phyloP scores from a whole-genome alignment of 495 filamentous ascomycete genomes.

The Saxispiralis lemnorum region DNA sequence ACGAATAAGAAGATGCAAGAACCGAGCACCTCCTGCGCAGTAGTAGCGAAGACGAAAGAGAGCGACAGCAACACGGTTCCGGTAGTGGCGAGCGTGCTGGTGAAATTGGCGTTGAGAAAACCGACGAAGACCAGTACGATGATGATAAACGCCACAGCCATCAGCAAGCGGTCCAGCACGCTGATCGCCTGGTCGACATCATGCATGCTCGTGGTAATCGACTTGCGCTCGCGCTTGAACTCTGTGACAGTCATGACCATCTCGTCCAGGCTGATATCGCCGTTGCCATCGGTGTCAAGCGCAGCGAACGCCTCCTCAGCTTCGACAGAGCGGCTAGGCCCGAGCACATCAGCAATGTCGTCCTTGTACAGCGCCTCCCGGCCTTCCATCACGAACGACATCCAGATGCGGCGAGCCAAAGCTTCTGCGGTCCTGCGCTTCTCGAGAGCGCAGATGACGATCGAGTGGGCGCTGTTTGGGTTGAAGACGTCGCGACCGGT shows the following conservation, averaged over 20 bases:
- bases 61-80: slow-evolving; percentile 86
- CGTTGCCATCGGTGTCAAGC: slow-evolving; percentile 76
- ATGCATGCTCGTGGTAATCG: slow-evolving; percentile 80
- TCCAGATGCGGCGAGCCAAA: slow-evolving; percentile 82
- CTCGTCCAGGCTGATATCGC: slow-evolving; percentile 85
- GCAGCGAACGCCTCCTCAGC: slow-evolving; percentile 67
- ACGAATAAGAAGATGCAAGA: slow-evolving; percentile 97
- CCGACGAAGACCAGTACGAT: slow-evolving; percentile 76
- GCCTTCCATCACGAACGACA: slow-evolving; percentile 91
- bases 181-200: slow-evolving; percentile 90
- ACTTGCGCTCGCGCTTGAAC: slow-evolving; percentile 63
- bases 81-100: slow-evolving; percentile 78
- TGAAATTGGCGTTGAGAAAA: slow-evolving; percentile 69
- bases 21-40: slow-evolving; percentile 80
- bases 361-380: slow-evolving; percentile 59
- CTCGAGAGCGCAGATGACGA: slow-evolving; percentile 76
- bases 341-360: slow-evolving; percentile 77
- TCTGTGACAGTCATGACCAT: slow-evolving; percentile 80
- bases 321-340: slow-evolving; percentile 46
- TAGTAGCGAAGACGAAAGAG: slow-evolving; percentile 84
- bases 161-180: slow-evolving; percentile 71
- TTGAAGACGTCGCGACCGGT: slow-evolving; percentile 92
- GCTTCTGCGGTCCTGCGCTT: slow-evolving; percentile 69
- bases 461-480: slow-evolving; percentile 67
- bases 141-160: slow-evolving; percentile 60